phyloP scores from a whole-genome alignment of 495 filamentous ascomycete species.

The Cercophora sp. region DNA sequence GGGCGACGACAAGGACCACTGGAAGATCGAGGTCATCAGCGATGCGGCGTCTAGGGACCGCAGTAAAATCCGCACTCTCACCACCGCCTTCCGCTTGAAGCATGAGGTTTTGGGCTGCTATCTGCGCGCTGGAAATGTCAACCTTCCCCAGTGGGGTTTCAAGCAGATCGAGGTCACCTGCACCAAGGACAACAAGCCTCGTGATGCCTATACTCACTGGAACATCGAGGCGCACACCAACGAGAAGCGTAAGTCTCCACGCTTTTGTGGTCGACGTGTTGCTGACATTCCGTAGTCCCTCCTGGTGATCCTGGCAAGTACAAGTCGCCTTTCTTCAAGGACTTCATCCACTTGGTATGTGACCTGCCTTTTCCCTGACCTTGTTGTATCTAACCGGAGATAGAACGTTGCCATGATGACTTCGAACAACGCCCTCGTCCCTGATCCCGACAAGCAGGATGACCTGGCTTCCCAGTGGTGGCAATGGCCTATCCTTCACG shows the following conservation, averaged over 20 bases:
- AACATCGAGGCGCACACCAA: slow-evolving; percentile 95
- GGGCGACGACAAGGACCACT: slow-evolving; percentile 97
- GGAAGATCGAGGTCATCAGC: slow-evolving; percentile 85
- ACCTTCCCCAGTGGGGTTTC: slow-evolving; percentile 98
- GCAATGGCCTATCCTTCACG: slow-evolving; percentile 96
- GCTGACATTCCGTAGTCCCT: slow-evolving; percentile 61
- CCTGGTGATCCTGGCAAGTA: slow-evolving; percentile 87
- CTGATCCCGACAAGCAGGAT: slow-evolving; percentile 98
- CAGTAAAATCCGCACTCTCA: slow-evolving; percentile 85
- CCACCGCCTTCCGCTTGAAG: slow-evolving; percentile 85
- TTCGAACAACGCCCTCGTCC: slow-evolving; percentile 96
- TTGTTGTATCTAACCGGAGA: slow-evolving; percentile 7
- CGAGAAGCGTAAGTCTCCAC: slow-evolving; percentile 73
- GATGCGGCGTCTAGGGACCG: slow-evolving; percentile 84
- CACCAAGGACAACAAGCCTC: slow-evolving; percentile 85
- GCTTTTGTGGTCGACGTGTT: background rate
- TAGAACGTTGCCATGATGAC: slow-evolving; percentile 99
- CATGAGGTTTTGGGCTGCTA: slow-evolving; percentile 86
- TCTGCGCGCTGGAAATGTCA: slow-evolving; percentile 90
- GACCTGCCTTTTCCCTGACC: background rate
- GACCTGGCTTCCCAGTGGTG: slow-evolving; percentile 95
- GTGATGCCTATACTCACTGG: slow-evolving; percentile 96
- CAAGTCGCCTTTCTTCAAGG: slow-evolving; percentile 92
- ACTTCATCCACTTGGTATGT: slow-evolving; percentile 79
- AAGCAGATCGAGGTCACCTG: slow-evolving; percentile 99